Evolutionary conservation across 2,329 filamentous ascomycete genomes (phyloP).

Genomic region (Tolypocladium ophioglossoides): DNA sequence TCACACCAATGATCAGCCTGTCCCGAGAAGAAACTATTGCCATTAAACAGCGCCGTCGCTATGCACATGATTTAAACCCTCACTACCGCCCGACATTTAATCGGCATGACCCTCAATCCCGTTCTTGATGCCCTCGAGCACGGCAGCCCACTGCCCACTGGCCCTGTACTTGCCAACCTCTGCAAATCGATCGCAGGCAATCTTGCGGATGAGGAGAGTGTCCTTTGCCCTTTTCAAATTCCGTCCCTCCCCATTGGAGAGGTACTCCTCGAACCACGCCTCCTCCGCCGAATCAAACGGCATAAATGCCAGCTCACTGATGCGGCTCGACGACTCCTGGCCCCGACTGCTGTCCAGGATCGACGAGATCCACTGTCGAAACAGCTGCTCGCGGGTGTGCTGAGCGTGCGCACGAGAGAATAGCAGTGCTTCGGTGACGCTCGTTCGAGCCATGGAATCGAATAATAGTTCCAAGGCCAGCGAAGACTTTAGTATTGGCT

Average conservation of each 20-base stretch:
- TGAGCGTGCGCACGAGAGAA: conserved; percentile 59
- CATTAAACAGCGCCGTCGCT: conserved; percentile 3
- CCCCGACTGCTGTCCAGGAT: conserved; percentile 35
- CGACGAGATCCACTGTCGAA: conserved; percentile 53
- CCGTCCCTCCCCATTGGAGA: conserved; percentile 55
- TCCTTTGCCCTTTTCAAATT: conserved; percentile 57
- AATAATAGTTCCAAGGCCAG: conserved; percentile 58
- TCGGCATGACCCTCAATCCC: conserved; percentile 26
- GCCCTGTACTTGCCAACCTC: conserved; percentile 33
- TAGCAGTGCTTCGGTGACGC: conserved; percentile 61
- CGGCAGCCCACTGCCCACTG: conserved; percentile 35
- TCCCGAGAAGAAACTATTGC: neutral
- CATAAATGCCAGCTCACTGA: conserved; percentile 60
- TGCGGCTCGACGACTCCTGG: conserved; percentile 39
- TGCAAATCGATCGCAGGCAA: conserved; percentile 52
- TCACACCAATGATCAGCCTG: neutral
- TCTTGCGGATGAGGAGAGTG: conserved; percentile 61
- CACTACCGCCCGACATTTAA: conserved; percentile 1
- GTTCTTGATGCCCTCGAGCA: conserved; percentile 40
- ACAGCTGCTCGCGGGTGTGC: conserved; percentile 49
- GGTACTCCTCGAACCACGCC: conserved; percentile 59
- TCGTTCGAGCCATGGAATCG: conserved; percentile 54
- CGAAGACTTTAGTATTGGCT: conserved; percentile 57
- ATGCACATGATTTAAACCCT: neutral
- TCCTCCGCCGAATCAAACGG: conserved; percentile 65